Evolutionary conservation across 2,329 filamentous ascomycete genomes (phyloP).

Genomic region (Ceratocystis smalleyi): DNA sequence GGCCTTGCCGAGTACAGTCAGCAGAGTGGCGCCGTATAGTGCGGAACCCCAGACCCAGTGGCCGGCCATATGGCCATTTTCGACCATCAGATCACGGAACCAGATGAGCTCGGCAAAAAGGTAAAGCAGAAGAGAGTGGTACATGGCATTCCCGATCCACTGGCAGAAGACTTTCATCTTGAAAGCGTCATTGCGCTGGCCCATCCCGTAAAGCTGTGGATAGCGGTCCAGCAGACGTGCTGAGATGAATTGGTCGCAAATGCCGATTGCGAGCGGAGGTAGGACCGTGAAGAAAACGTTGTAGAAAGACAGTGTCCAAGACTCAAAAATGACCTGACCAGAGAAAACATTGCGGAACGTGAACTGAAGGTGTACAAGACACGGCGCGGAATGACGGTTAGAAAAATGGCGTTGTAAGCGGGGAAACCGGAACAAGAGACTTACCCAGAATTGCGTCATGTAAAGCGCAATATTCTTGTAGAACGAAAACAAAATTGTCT

Average conservation of each 20-base stretch:
- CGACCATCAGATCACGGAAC: slow-evolving; percentile 60
- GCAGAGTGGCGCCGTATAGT: slow-evolving; percentile 85
- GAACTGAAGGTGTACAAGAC: slow-evolving; percentile 39
- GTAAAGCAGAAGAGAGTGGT: slow-evolving; percentile 90
- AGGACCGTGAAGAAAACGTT: slow-evolving; percentile 96
- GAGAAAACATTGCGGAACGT: slow-evolving; percentile 98
- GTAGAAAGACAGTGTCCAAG: slow-evolving; percentile 98
- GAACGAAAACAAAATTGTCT: slow-evolving; percentile 94
- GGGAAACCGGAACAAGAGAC: slow-evolving; percentile 22
- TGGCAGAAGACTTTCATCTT: slow-evolving; percentile 79
- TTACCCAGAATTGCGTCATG: slow-evolving; percentile 97
- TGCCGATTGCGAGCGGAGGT: slow-evolving; percentile 84
- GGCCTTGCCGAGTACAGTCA: slow-evolving; percentile 88
- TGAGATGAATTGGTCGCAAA: slow-evolving; percentile 95
- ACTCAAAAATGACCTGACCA: slow-evolving; percentile 95
- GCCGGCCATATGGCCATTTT: slow-evolving; percentile 66
- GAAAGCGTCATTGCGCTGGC: slow-evolving; percentile 88
- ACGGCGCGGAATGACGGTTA: background rate
- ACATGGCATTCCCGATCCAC: slow-evolving; percentile 89
- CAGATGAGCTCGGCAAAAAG: slow-evolving; percentile 69
- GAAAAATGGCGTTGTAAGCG: background rate
- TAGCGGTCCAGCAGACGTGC: slow-evolving; percentile 87
- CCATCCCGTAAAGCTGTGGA: slow-evolving; percentile 85
- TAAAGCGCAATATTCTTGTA: slow-evolving; percentile 99
- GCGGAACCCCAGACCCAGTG: slow-evolving; percentile 97